Base-by-base conservation (phyloP, 495 filamentous ascomycete species). In the Polyplosphaeria fusca region DNA sequence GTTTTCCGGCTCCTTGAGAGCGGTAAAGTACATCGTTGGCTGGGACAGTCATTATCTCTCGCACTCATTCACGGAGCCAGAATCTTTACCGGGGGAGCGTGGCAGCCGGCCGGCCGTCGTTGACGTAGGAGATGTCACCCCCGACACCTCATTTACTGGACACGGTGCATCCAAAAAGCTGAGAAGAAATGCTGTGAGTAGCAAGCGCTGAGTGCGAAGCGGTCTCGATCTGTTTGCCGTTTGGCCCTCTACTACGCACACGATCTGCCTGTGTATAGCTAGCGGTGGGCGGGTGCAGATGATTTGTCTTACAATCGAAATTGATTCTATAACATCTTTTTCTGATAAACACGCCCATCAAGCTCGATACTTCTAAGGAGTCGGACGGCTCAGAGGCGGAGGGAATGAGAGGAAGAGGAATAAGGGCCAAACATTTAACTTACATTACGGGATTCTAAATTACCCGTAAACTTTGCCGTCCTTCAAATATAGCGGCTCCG, bases 251-350 rank as follows among this genome's bases (percentile, higher is more conserved):
- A 52, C 49, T 52, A 13, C 24, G 49, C 49, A 28, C 20, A 43
- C 32, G 47, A 50, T 50, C 49, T 42, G 19, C 47, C 24, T 52
- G 38, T 52, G 49, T 52, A 52, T 52, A 52, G 13, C 22, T 52
- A 39, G 47, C 47, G 25, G 45, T 14, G 45, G 22, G 23, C 42
- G 42, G 45, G 45, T 30, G 16, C 24, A 27, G 45, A 47, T 47
- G 18, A 30, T 47, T n/a, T n/a, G 25, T 47, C 45, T 20, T 47
- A 30, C 26, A 30, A 50, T 50, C 30, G 47, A 22, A 37, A 24
- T 16, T 50, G 28, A 19, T 50, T n/a, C 12, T 37, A 20, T 50
- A 50, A 19, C 22, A 19, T 50, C 47, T 24, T 50, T n/a, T 20
- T 50, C 27, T 39, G 47, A 39, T 22, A 30, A 37, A 50, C 47